A percentile compares a stretch with the other conserved stretches of the same genome.
Conservation (phyloP, 2,329 filamentous ascomycete species). For the Sarocladium oryzae region DNA sequence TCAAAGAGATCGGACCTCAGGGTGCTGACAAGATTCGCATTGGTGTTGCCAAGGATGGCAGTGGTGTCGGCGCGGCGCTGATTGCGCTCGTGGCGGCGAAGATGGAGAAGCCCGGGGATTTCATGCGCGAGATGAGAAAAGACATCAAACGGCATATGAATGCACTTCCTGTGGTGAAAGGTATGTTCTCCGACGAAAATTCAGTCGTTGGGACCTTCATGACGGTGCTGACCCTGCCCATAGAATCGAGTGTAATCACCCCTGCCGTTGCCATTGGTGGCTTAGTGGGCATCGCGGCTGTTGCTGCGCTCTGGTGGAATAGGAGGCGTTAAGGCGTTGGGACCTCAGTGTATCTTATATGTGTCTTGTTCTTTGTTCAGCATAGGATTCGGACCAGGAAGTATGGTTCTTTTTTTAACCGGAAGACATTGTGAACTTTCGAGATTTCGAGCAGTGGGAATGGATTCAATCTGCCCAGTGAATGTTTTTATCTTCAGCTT, state of each 20-base stretch:
- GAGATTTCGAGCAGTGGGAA: too few species aligned
- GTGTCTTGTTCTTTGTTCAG: not conserved
- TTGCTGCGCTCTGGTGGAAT: conserved; percentile 32
- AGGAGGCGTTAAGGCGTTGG: conserved; percentile 20
- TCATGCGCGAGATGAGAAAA: conserved; percentile 33
- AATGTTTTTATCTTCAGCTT: not conserved
- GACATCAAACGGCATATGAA: conserved; percentile 30
- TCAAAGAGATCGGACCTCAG: conserved; percentile 68
- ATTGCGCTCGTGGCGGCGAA: conserved; percentile 84
- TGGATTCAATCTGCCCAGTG: not conserved
- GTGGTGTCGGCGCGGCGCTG: conserved; percentile 74
- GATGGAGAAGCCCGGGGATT: conserved; percentile 48
- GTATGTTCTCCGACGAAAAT: too few species aligned
- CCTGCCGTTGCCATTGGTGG: conserved; percentile 27
- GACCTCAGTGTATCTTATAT: not conserved
- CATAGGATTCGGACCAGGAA: too few species aligned
- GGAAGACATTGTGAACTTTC: too few species aligned
- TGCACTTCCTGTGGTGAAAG: conserved; percentile 20
- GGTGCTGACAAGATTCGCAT: conserved; percentile 87
- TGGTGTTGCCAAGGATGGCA: conserved; percentile 94
- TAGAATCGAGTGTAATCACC: conserved; percentile 23
- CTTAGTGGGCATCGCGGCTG: conserved; percentile 28
- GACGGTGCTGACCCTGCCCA: too few species aligned
- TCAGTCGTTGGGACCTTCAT: too few species aligned
- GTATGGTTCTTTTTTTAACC: not conserved